Conservation (phyloP, 495 filamentous ascomycete species). For the Hypoxylon fragiforme region DNA sequence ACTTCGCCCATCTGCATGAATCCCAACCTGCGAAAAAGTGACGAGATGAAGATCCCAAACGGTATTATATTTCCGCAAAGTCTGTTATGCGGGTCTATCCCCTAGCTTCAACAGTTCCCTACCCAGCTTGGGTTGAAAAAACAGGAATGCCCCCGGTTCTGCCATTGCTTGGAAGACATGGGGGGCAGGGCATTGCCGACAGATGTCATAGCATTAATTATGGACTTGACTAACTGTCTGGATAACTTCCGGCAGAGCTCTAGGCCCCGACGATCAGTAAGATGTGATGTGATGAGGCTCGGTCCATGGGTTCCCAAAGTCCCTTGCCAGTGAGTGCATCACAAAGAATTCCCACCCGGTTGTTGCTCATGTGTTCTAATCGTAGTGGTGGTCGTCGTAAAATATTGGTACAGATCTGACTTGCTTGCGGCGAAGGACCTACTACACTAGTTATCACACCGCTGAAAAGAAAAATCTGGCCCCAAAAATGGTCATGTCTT, state of each 20-base stretch:
- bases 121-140: not conserved
- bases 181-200: not conserved
- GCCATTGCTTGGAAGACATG: not conserved
- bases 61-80: conserved; percentile 7
- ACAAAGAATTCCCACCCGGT: not conserved
- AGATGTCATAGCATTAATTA: not conserved
- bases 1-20: conserved; percentile 13
- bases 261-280: not conserved
- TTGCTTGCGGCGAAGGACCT: conserved; percentile 3
- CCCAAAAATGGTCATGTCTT: too few relatives aligned
- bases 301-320: not conserved
- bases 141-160: not conserved
- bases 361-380: not conserved
- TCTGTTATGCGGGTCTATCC: conserved; percentile 7
- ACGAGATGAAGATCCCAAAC: conserved; percentile 13
- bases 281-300: conserved; percentile 28
- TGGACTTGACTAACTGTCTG: too few relatives aligned
- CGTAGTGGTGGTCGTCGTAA: not conserved
- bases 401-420: not conserved
- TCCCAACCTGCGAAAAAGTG: not conserved
- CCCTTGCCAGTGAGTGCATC: conserved; percentile 4
- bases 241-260: not conserved
- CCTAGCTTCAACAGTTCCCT: not conserved
- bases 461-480: too few relatives aligned
- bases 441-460: too few relatives aligned